Base-by-base conservation (phyloP, 2,329 filamentous ascomycete species). In the Fusarium papillatum region DNA sequence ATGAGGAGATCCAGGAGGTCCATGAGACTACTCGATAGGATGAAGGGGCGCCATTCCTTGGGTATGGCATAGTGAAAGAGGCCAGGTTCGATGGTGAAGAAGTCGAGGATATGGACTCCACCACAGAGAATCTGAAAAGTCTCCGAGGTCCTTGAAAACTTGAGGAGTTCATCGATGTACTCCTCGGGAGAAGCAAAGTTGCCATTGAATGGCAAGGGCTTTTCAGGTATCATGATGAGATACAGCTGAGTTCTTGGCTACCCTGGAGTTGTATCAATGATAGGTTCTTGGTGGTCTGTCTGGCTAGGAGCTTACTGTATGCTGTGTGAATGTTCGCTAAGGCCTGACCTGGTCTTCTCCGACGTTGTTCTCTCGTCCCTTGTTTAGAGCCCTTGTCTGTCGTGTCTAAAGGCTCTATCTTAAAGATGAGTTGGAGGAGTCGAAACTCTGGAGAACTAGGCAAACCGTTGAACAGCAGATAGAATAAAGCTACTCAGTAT, bases 81-180 rank as follows among this genome's bases (percentile, higher is more conserved):
- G 74, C 95, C 94, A 7, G 95, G 95, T 60, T 95, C 91, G 50
- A 92, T 91, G 3, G 95, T 98, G 85, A 98, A 95, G 85, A 99
- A 98, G 83, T 99, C 97, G 68, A 98, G 89, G 74, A 99, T 96
- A 82, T 99, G 97, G 1, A 98, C 95, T n/a, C 96, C 96, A 66
- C 97, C 97, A 81, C 95, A 98, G n/a, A 99, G 89, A 31, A 95
- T 95, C 76, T 95, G 94, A 78, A 98, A 95, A 2, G 95, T 88
- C 66, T 93, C 90, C 57, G 94, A 94, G 3, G 91, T 92, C 8
- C 92, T 92, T 2, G 93, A 90, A 80, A 98, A 98, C 24, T 91
- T 82, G 31, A 98, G 88, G 16, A 98, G 90, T 22, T 92, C 92
- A 31, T 94, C 88, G 61, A 98, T 90, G 83, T 98, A 99, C 65